Evolutionary conservation across 116 monocot genomes (phyloP).

Genomic region (Iris pallida): DNA sequence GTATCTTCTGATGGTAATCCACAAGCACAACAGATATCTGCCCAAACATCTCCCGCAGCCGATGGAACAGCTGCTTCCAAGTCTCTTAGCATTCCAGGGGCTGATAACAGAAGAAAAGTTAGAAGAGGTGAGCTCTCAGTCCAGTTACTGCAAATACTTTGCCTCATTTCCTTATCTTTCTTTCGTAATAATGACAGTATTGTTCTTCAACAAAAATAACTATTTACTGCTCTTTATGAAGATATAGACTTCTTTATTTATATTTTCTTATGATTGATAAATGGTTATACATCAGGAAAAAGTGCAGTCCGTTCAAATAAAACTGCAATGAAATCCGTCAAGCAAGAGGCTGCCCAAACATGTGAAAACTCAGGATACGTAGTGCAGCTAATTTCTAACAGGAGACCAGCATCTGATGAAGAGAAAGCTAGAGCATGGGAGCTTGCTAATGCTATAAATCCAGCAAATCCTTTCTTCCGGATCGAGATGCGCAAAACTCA

Average conservation of each 20-base stretch:
- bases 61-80: too few species aligned
- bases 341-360: neutral
- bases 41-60: too few species aligned
- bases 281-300: neutral
- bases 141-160: too few species aligned
- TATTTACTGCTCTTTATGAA: neutral
- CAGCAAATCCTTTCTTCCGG: neutral
- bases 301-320: neutral
- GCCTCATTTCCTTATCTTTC: too few species aligned
- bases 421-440: neutral
- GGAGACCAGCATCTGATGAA: neutral
- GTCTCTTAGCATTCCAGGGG: too few species aligned
- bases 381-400: neutral
- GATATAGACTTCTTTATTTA: neutral
- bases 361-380: neutral
- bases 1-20: too few species aligned
- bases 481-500: neutral
- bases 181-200: too few species aligned
- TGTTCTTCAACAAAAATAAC: too few species aligned
- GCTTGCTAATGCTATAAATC: neutral
- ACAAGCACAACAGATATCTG: too few species aligned
- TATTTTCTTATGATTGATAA: neutral
- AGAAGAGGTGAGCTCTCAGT: too few species aligned
- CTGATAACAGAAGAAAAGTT: too few species aligned
- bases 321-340: neutral